Conservation (phyloP, 306 rosid genomes). For the Heteromeles arbutifolia region DNA sequence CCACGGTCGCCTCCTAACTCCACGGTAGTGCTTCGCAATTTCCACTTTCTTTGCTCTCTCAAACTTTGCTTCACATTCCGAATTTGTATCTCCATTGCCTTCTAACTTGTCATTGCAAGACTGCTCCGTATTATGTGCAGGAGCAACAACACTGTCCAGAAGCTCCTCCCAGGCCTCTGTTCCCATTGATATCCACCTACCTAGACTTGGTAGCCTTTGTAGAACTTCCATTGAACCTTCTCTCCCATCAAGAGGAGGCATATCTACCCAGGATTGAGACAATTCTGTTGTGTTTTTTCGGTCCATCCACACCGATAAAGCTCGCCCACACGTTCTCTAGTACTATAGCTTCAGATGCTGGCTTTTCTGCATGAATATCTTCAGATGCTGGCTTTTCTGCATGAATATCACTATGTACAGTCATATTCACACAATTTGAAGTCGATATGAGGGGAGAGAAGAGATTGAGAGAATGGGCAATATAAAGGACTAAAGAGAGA, state of each 20-base stretch:
- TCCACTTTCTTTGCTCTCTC: constrained; percentile 20
- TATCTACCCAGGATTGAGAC: constrained; percentile 49
- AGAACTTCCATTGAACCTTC: constrained; percentile 53
- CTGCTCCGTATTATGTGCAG: constrained; percentile 12
- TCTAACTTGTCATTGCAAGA: constrained; percentile 11
- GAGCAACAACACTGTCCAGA: constrained; percentile 29
- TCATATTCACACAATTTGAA: constrained; percentile 31
- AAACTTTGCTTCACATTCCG: background rate
- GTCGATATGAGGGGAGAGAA: constrained; percentile 11
- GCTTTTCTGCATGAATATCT: constrained; percentile 6
- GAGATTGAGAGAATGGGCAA: constrained; percentile 3
- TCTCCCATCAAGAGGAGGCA: constrained; percentile 50
- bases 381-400: constrained; percentile 24
- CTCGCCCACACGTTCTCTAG: constrained; percentile 90
- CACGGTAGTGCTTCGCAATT: constrained; percentile 53
- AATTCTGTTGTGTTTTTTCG: constrained; percentile 13
- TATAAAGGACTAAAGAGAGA: constrained; percentile 14
- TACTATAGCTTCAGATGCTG: constrained; percentile 41
- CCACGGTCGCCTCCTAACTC: constrained; percentile 96
- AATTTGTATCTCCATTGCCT: background rate
- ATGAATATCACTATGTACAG: constrained; percentile 22
- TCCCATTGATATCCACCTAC: constrained; percentile 95
- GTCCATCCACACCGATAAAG: constrained; percentile 36
- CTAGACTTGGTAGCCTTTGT: constrained; percentile 73
- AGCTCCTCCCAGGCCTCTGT: constrained; percentile 81